phyloP scores from a whole-genome alignment of 2,329 filamentous ascomycete genomes.

The Venturia carpophila region DNA sequence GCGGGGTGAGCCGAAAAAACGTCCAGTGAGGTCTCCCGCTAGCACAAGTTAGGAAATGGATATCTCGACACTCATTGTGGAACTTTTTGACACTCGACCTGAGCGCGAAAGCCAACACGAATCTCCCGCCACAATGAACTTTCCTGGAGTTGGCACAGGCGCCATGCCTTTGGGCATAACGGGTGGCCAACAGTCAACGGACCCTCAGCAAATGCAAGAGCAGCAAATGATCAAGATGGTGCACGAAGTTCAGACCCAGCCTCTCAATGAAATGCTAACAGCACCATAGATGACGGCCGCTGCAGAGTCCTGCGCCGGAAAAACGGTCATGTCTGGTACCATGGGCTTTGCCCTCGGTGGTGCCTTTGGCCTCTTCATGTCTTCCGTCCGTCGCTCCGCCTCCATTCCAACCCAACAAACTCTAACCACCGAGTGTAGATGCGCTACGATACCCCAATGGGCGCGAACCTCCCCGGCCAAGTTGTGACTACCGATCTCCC shows the following conservation, averaged over 20 bases:
- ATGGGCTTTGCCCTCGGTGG: slow-evolving; percentile 94
- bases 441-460: slow-evolving; percentile 93
- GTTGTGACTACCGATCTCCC: slow-evolving; percentile 54
- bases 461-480: slow-evolving; percentile 31
- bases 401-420: neutral
- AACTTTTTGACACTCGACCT: neutral
- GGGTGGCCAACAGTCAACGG: slow-evolving; percentile 23
- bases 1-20: neutral
- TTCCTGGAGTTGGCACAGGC: slow-evolving; percentile 10
- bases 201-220: slow-evolving; percentile 33
- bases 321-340: slow-evolving; percentile 80
- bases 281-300: slow-evolving; percentile 60
- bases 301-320: slow-evolving; percentile 89
- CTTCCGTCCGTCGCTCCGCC: slow-evolving; percentile 57
- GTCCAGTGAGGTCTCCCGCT: neutral
- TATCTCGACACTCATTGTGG: neutral
- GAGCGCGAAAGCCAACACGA: neutral
- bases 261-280: neutral
- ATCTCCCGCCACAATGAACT: neutral
- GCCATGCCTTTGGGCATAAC: slow-evolving; percentile 8
- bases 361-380: slow-evolving; percentile 96
- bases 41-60: neutral
- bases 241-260: slow-evolving; percentile 20
- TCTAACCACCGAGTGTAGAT: slow-evolving; percentile 51
- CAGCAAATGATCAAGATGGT: slow-evolving; percentile 43